Evolutionary conservation across 306 rosid species (phyloP).

Genomic region (Inga leiocalycina): DNA sequence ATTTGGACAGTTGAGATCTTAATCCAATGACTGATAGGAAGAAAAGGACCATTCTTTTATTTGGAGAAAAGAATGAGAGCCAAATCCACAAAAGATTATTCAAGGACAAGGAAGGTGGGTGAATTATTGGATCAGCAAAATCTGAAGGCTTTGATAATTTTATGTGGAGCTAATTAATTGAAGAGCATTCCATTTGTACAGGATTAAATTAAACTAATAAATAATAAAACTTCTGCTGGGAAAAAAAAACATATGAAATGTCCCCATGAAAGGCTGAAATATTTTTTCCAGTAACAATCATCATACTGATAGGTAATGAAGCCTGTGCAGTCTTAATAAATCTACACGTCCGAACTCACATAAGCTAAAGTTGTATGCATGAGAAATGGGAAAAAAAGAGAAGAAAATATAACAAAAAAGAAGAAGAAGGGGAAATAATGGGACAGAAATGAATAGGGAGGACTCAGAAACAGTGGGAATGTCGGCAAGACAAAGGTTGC

Average conservation of each 20-base stretch:
- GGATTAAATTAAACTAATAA: background rate
- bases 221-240: background rate
- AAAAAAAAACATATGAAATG: background rate
- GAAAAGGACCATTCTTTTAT: no score
- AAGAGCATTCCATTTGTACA: background rate
- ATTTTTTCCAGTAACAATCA: no score
- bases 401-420: background rate
- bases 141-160: background rate
- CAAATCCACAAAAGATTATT: background rate
- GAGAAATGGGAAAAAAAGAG: background rate
- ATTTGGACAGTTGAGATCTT: no score
- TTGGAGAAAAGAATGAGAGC: no score
- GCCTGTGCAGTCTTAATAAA: background rate
- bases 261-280: background rate
- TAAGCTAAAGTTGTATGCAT: background rate
- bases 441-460: constrained; percentile 8
- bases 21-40: no score
- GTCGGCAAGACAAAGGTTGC: constrained; percentile 61
- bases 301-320: no score
- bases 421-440: no score
- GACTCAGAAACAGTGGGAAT: constrained; percentile 51
- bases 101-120: background rate
- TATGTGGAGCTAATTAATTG: background rate
- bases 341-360: background rate
- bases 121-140: background rate